A percentile compares a stretch with the other conserved stretches of the same genome.
phyloP scores from a whole-genome alignment of 2,329 filamentous ascomycete species.

The Phialocephala sp. region DNA sequence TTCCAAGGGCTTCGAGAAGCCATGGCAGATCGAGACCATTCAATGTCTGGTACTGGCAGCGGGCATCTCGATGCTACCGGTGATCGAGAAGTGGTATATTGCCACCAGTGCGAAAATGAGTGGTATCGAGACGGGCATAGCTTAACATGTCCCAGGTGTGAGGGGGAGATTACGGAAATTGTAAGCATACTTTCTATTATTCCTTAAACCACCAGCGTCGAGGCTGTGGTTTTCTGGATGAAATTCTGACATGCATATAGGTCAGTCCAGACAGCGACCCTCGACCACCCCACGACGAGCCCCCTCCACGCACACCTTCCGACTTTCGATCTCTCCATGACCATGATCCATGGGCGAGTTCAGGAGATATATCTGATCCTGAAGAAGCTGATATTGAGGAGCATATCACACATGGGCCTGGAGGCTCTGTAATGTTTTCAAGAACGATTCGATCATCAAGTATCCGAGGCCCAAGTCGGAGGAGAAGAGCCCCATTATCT shows the following conservation, averaged over 20 bases:
- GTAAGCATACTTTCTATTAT: constrained; percentile 58
- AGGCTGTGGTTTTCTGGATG: neutral
- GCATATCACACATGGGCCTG: constrained; percentile 39
- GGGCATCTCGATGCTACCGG: constrained; percentile 56
- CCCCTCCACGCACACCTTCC: constrained; percentile 24
- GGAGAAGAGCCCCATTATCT: constrained; percentile 19
- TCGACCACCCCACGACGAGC: constrained; percentile 48
- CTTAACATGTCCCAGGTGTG: constrained; percentile 78
- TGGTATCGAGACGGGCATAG: constrained; percentile 78
- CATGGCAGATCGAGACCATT: constrained; percentile 42
- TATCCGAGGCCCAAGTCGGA: constrained; percentile 12
- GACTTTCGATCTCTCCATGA: constrained; percentile 26
- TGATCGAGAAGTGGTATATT: constrained; percentile 78
- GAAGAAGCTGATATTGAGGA: constrained; percentile 65
- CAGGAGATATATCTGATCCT: constrained; percentile 56
- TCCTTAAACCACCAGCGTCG: neutral
- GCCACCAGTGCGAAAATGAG: constrained; percentile 79
- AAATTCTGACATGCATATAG: constrained; percentile 47
- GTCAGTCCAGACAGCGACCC: constrained; percentile 66
- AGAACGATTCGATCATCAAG: constrained; percentile 36
- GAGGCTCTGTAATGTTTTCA: constrained; percentile 38
- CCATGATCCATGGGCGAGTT: constrained; percentile 40
- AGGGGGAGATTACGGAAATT: constrained; percentile 82
- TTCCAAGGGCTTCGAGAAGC: constrained; percentile 55
- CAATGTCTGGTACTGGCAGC: constrained; percentile 10